Evolutionary conservation across 2,329 filamentous ascomycete species (phyloP).

Genomic region (Penicillium sp.): DNA sequence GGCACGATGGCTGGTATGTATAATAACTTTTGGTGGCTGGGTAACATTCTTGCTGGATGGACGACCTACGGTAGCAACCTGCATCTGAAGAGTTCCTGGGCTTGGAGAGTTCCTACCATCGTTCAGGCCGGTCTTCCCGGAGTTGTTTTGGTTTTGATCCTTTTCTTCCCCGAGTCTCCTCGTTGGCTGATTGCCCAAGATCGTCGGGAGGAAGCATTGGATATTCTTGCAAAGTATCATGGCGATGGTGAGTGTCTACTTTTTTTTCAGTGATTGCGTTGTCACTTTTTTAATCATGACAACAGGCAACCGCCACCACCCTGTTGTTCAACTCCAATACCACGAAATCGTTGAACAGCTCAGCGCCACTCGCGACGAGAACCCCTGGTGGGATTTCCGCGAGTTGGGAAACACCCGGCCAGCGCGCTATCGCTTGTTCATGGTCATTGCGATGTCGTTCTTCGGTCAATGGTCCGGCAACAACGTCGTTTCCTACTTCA

Average conservation of each 20-base stretch:
- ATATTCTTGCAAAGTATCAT: conserved; percentile 65
- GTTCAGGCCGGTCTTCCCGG: conserved; percentile 15
- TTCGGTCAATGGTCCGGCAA: conserved; percentile 53
- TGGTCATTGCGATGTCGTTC: conserved; percentile 55
- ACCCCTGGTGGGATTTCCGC: conserved; percentile 50
- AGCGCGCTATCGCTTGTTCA: conserved; percentile 54
- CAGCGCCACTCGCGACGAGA: conserved; percentile 2
- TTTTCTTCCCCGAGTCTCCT: conserved; percentile 63
- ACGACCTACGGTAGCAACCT: conserved; percentile 7
- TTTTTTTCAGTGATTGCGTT: background rate
- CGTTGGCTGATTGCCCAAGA: conserved; percentile 68
- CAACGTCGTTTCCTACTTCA: conserved; percentile 57
- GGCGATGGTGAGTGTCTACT: conserved; percentile 53
- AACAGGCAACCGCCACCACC: conserved; percentile 1
- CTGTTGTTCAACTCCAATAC: conserved; percentile 7
- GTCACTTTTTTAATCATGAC: background rate
- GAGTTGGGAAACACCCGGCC: conserved; percentile 56
- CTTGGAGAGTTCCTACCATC: conserved; percentile 30
- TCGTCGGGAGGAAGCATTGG: conserved; percentile 62
- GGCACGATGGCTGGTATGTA: conserved; percentile 64
- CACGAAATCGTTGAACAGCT: conserved; percentile 2
- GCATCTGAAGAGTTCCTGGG: conserved; percentile 26
- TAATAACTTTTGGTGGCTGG: conserved; percentile 56
- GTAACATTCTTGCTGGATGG: conserved; percentile 54
- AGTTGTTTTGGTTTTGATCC: conserved; percentile 9